Base-by-base conservation (phyloP, 768 basidiomycete genomes). In the Piloderma croceum region DNA sequence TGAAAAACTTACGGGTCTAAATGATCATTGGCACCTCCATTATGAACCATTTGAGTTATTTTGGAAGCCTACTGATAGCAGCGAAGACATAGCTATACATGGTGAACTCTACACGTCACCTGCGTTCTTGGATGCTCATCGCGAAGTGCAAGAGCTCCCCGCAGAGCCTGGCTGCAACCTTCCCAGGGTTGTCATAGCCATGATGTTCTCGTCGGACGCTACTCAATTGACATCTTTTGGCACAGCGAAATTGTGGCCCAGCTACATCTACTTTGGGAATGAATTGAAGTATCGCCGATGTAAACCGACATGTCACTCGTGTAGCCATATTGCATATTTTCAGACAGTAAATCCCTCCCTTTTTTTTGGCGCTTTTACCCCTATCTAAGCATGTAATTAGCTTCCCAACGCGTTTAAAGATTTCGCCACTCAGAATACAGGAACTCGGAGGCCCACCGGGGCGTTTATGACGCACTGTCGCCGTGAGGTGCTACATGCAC, bases 401-500 rank as follows among this genome's bases (percentile, higher is more conserved):
- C 27, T 29, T 29, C 27, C 27, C 9, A 15, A 29, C 15, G 27
- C 9, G 15, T 29, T 29, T 29, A 9, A 29, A 15, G 27, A 29
- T 15, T 29, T 9, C n/a, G n/a, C n/a, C n/a, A 15, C 15, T 29
- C 9, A 9, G 27, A 9, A 15, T 15, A 29, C 9, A 29, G 27
- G 27, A 15, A 29, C 9, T 29, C 27, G 10, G 15, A 9, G n/a
- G n/a, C 27, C 27, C 10, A 29, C 27, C 10, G 15, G 27, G 10
- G 10, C 27, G 3, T 42, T 62, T 1, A 9, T 65, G 5, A 52
- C 56, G 0, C 63, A 68, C 41, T 59, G 61, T 32, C 38, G 48
- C 6, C 54, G 56, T 1, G 63, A 67, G 31, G 44, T 65, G 1
- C 46, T 63, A 25, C 64, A 65, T 34, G 55, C 31, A 4, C 31